A percentile compares a stretch with the other conserved stretches of the same genome.
Evolutionary conservation across 2,329 filamentous ascomycete species (phyloP).

Genomic region (Monosporascus sp.): DNA sequence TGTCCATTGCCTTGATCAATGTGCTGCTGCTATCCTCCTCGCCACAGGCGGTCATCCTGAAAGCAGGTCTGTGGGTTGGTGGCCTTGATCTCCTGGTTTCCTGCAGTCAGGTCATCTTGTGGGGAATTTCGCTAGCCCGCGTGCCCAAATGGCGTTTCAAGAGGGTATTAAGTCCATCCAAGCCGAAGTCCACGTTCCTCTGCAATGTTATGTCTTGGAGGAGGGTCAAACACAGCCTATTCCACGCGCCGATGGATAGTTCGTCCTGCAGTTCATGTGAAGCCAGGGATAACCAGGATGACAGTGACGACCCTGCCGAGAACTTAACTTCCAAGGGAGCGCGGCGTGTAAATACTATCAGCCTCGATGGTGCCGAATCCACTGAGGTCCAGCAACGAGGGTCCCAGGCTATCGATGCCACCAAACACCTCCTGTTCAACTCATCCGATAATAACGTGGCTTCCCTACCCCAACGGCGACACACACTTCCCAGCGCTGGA

Average conservation of each 20-base stretch:
- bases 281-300: slow-evolving; percentile 23
- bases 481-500: slow-evolving; percentile 47
- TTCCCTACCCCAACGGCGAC: slow-evolving; percentile 30
- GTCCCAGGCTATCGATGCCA: background rate
- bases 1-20: slow-evolving; percentile 79
- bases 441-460: slow-evolving; percentile 7
- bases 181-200: slow-evolving; percentile 31
- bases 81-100: slow-evolving; percentile 69
- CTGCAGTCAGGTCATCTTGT: slow-evolving; percentile 70
- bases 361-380: slow-evolving; percentile 9
- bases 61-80: slow-evolving; percentile 80
- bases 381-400: slow-evolving; percentile 3
- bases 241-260: slow-evolving; percentile 25
- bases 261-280: slow-evolving; percentile 29
- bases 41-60: slow-evolving; percentile 79
- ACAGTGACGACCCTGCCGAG: slow-evolving; percentile 17
- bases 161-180: slow-evolving; percentile 39
- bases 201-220: slow-evolving; percentile 41
- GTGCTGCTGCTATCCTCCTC: slow-evolving; percentile 72
- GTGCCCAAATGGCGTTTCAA: slow-evolving; percentile 90
- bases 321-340: slow-evolving; percentile 5
- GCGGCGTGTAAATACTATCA: slow-evolving; percentile 14
- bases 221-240: slow-evolving; percentile 37
- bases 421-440: slow-evolving; percentile 5
- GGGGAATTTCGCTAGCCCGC: slow-evolving; percentile 79